Percentiles rank a stretch among this genome's conserved stretches.
Conservation (phyloP, 2,329 filamentous ascomycete species). For the Fusarium musae region DNA sequence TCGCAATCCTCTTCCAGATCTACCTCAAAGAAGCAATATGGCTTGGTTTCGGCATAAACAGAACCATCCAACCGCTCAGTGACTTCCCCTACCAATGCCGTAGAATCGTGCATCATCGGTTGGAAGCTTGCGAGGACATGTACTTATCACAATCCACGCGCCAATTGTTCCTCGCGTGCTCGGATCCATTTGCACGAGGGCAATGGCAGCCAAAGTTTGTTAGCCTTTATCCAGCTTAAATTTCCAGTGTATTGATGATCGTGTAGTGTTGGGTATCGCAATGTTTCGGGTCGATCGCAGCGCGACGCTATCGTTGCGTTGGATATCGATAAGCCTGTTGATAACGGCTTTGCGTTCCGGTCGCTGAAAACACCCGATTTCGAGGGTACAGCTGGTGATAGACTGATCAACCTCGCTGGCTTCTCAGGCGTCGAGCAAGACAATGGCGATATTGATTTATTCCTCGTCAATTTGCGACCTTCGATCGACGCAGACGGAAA, state of each 20-base stretch:
- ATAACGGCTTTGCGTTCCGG: slow-evolving; percentile 33
- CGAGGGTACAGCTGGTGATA: slow-evolving; percentile 47
- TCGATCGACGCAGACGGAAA: slow-evolving; percentile 19
- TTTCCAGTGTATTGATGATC: background rate
- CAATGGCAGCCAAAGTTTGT: slow-evolving; percentile 39
- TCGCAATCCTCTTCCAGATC: slow-evolving; percentile 40
- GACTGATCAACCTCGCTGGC: slow-evolving; percentile 45
- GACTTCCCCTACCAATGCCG: slow-evolving; percentile 44
- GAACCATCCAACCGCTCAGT: slow-evolving; percentile 29
- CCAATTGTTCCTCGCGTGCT: slow-evolving; percentile 41
- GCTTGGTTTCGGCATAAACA: slow-evolving; percentile 38
- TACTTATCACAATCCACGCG: slow-evolving; percentile 39
- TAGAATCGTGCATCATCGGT: slow-evolving; percentile 19
- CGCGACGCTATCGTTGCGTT: slow-evolving; percentile 48
- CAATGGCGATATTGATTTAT: slow-evolving; percentile 21
- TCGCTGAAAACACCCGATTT: slow-evolving; percentile 44
- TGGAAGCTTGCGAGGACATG: slow-evolving; percentile 45
- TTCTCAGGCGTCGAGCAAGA: slow-evolving; percentile 45
- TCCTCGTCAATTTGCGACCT: slow-evolving; percentile 34
- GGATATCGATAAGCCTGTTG: slow-evolving; percentile 47
- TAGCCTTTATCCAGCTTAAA: too few species aligned
- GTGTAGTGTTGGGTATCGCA: slow-evolving; percentile 33
- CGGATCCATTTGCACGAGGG: slow-evolving; percentile 25
- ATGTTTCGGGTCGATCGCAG: slow-evolving; percentile 45
- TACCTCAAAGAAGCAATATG: slow-evolving; percentile 39